These are phyloP conservation scores for Fusarium foetens DNA, from an alignment of 2,329 filamentous ascomycete genomes.

Conservation along the genomic window DNA sequence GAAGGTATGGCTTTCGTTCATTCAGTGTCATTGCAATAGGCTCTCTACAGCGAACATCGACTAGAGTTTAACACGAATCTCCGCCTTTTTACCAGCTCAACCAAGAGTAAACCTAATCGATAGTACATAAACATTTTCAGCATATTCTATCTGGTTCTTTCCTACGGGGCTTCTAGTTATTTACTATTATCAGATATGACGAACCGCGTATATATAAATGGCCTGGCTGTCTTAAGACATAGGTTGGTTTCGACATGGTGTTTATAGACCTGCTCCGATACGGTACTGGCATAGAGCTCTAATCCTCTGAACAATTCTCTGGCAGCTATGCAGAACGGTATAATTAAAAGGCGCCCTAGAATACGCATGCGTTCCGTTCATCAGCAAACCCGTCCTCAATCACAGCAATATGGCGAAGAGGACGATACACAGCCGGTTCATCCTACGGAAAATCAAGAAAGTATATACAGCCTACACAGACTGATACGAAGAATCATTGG, in stretches of 20 bases:
- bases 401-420: too few species aligned
- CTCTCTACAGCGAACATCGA: background rate
- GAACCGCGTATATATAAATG: background rate
- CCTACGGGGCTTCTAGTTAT: background rate
- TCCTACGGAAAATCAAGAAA: too few species aligned
- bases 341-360: background rate
- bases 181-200: background rate
- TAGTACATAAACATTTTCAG: background rate
- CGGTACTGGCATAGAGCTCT: background rate
- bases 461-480: too few species aligned
- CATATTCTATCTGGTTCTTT: background rate
- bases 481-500: too few species aligned
- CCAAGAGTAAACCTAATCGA: background rate
- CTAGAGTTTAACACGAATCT: background rate
- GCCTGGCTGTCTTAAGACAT: background rate
- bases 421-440: too few species aligned
- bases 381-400: too few species aligned
- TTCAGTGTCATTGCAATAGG: background rate
- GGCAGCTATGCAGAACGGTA: background rate
- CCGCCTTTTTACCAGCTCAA: background rate
- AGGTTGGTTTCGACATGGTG: background rate
- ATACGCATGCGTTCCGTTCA: too few species aligned
- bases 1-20: background rate
- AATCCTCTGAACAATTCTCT: background rate
- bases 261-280: background rate